Evolutionary conservation across 2,329 filamentous ascomycete genomes (phyloP), one percentile per base, ranked within the genome.

Genomic region (Ophiognomonia clavigignenti-juglandacearum): DNA sequence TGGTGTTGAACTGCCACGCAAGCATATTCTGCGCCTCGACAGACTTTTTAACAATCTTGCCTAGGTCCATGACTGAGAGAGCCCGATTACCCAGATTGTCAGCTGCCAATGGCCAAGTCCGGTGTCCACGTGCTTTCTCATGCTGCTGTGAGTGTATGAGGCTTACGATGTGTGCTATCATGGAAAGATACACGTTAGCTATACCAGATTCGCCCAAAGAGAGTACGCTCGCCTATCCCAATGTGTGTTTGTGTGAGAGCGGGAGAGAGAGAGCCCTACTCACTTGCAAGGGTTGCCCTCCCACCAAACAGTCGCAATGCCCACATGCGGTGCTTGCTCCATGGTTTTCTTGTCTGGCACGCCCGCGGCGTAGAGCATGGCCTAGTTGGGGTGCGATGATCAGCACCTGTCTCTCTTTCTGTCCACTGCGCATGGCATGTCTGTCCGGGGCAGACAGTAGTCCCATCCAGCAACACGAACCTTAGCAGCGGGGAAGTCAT

Each of bases 221-320:
- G n/a, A n/a, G n/a, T n/a, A n/a, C n/a, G n/a, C n/a, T n/a, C n/a
- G n/a, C n/a, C n/a, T n/a, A n/a, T n/a, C n/a, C n/a, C n/a, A n/a
- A n/a, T n/a, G n/a, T n/a, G n/a, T n/a, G n/a, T n/a, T n/a, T n/a
- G n/a, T n/a, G n/a, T n/a, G n/a, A n/a, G n/a, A n/a, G n/a, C n/a
- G n/a, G n/a, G n/a, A n/a, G n/a, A n/a, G n/a, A 29, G 26, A 13
- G 26, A 51, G 47, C 31, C n/a, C 38, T 18, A 23, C 20, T 18
- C 18, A 27, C 18, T 98, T 98, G 77, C 93, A 98, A 23, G 93
- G 93, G 71, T 98, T 98, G 48, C 93, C 93, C 58, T 89, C 86
- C 71, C 92, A 96, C 93, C 93, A 98, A 52, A 97, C 91, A 5
- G 91, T 96, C 36, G 92, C 95, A 64, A 98, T 97, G 57, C 93